Percentiles rank a stretch among this genome's conserved stretches.
Conservation (phyloP, 495 filamentous ascomycete species). For the Podospora didyma region DNA sequence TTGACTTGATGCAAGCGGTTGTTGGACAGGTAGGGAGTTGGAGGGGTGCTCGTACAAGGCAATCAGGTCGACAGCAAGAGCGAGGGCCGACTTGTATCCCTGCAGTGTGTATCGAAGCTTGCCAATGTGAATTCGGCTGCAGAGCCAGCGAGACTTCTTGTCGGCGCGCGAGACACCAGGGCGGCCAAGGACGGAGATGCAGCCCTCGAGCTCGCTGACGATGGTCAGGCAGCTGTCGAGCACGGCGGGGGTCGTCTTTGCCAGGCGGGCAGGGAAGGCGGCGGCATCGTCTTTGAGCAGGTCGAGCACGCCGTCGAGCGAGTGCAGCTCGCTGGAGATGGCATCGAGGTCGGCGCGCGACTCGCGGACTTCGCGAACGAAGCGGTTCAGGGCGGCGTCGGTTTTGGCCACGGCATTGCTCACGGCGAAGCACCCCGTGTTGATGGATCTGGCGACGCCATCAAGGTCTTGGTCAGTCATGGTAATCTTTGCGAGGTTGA, state of each 20-base stretch:
- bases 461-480: not conserved
- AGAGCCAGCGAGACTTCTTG: slow-evolving; percentile 39
- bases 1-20: too few species aligned
- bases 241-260: slow-evolving; percentile 33
- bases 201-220: slow-evolving; percentile 32
- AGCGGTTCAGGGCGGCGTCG: slow-evolving; percentile 23
- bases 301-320: slow-evolving; percentile 40
- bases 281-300: slow-evolving; percentile 42
- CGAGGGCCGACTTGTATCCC: slow-evolving; percentile 36
- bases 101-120: slow-evolving; percentile 32
- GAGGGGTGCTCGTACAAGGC: slow-evolving; percentile 28
- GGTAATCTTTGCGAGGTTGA: too few species aligned
- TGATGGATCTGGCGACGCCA: slow-evolving; percentile 31
- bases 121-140: slow-evolving; percentile 29
- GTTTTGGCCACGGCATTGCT: slow-evolving; percentile 32
- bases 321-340: slow-evolving; percentile 46
- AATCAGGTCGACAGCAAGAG: slow-evolving; percentile 38
- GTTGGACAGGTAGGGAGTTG: not conserved
- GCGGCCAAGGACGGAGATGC: slow-evolving; percentile 25
- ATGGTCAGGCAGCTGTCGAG: slow-evolving; percentile 32
- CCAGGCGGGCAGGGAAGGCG: slow-evolving; percentile 32
- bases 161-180: slow-evolving; percentile 30
- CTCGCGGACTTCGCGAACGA: slow-evolving; percentile 45
- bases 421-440: slow-evolving; percentile 37
- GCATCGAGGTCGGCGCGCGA: slow-evolving; percentile 41